Evolutionary conservation across 2,329 filamentous ascomycete species (phyloP), one percentile per base, ranked within the genome.

Genomic region (Botrytis elliptica): DNA sequence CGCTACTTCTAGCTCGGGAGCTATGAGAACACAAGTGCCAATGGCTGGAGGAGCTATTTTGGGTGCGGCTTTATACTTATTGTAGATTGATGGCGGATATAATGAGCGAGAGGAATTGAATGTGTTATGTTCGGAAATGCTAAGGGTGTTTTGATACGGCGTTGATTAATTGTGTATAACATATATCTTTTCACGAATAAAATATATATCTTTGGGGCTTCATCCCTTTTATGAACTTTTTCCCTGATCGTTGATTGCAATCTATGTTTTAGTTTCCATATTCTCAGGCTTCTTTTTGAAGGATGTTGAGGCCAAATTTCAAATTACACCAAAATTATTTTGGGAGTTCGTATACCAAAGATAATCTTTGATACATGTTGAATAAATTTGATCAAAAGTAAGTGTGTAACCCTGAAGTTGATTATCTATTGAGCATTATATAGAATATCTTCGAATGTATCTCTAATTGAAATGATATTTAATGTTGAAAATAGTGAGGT

Each of bases 1-100:
- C 49, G 42, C 71, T 49, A 69, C 68, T 44, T 73, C 71, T n/a
- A 40, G 42, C 20, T 68, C 64, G 2, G 71, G 71, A 40, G 71
- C 71, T 42, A 73, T 73, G 71, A 73, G 55, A 69, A 73, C 71
- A 18, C 64, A 69, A 14, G 71, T 68, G 38, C 71, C 71, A 46
- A 60, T 73, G 46, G 64, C 66, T 22, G 71, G 71, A 68, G 64
- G 46, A 20, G 64, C 64, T 38, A 36, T 69, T 49, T 57, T 73
- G 33, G 71, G 71, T 62, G 71, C 71, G 18, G 71, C 62, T 67
- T 49, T 73, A 25, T 73, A 49, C 57, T 73, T 73, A 55, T 69
- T 73, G 71, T 73, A 73, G 33, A 22, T 33, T 52, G 52, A 59
- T 63, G 63, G n/a, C 10, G 33, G 64, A 72, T 70, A 70, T 60